phyloP scores from a whole-genome alignment of 1,284 basidiomycete species.

The Trichosporon asahii region DNA sequence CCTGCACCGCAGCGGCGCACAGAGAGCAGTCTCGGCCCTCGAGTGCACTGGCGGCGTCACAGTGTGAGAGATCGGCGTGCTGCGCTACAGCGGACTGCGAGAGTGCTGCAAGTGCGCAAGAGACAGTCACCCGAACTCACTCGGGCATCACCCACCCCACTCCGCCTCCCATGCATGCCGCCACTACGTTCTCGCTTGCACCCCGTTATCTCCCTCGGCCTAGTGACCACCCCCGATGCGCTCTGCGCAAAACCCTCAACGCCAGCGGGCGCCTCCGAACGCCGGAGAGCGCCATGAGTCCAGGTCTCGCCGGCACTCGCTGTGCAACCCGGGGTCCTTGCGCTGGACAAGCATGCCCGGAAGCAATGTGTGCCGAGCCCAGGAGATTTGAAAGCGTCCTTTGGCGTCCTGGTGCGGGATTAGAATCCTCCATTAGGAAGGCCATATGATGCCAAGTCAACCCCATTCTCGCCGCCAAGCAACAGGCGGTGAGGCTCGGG shows the following conservation, averaged over 20 bases:
- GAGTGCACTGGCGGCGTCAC: neutral
- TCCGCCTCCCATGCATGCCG: neutral
- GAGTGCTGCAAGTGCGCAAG: no score
- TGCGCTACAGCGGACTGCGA: neutral
- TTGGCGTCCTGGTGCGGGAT: neutral
- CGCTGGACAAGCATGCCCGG: neutral
- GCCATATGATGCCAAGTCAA: neutral
- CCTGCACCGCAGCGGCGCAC: neutral
- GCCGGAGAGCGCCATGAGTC: neutral
- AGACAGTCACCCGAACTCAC: no score
- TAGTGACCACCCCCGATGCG: neutral
- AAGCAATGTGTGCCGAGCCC: neutral
- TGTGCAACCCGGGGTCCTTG: neutral
- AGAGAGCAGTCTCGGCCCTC: neutral
- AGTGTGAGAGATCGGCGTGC: neutral
- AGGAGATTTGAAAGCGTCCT: neutral
- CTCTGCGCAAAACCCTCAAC: neutral
- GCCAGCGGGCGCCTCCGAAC: neutral
- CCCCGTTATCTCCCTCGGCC: neutral
- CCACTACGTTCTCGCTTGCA: neutral
- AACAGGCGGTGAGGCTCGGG: neutral
- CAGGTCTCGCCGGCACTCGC: neutral
- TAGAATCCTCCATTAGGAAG: neutral
- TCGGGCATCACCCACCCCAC: no score
- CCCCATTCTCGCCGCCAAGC: neutral